These are phyloP conservation scores for Kwoniella sp. DNA, from an alignment of 768 basidiomycete genomes.

Conservation along the genomic window DNA sequence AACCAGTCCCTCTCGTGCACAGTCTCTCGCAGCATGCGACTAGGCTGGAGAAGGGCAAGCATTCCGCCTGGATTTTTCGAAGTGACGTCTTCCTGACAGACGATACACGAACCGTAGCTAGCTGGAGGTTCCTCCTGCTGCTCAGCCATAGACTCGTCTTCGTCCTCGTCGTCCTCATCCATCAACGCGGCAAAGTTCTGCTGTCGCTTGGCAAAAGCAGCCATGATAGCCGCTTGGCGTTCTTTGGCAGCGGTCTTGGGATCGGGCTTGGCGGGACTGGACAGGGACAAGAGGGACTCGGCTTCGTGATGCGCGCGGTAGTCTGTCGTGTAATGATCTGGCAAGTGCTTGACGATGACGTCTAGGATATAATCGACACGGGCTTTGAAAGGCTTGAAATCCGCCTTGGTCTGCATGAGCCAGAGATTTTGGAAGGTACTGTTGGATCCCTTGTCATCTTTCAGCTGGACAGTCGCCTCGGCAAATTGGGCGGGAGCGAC, in stretches of 20 bases:
- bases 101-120: constrained; percentile 89
- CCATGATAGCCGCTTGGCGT: constrained; percentile 89
- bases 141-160: constrained; percentile 55
- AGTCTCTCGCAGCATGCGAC: constrained; percentile 76
- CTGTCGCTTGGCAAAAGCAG: constrained; percentile 90
- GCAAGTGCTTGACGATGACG: constrained; percentile 58
- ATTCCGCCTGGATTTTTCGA: constrained; percentile 70
- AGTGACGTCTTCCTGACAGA: constrained; percentile 91
- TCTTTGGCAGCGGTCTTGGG: constrained; percentile 24
- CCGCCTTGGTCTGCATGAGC: constrained; percentile 69
- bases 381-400: constrained; percentile 63
- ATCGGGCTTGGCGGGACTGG: constrained; percentile 7
- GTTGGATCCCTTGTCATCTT: constrained; percentile 18
- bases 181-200: constrained; percentile 63
- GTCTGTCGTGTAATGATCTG: constrained; percentile 56
- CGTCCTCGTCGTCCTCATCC: constrained; percentile 58
- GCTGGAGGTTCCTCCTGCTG: constrained; percentile 53
- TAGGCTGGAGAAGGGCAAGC: constrained; percentile 81
- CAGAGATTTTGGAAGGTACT: constrained; percentile 60
- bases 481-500: constrained; percentile 65
- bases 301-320: constrained; percentile 25
- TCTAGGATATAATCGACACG: constrained; percentile 73
- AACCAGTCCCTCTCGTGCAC: constrained; percentile 56
- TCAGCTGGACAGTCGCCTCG: constrained; percentile 56
- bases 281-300: constrained; percentile 1